These are phyloP conservation scores for Ogataea chonburiensis DNA, from an alignment of 805 yeast genomes.

Conservation along the genomic window DNA sequence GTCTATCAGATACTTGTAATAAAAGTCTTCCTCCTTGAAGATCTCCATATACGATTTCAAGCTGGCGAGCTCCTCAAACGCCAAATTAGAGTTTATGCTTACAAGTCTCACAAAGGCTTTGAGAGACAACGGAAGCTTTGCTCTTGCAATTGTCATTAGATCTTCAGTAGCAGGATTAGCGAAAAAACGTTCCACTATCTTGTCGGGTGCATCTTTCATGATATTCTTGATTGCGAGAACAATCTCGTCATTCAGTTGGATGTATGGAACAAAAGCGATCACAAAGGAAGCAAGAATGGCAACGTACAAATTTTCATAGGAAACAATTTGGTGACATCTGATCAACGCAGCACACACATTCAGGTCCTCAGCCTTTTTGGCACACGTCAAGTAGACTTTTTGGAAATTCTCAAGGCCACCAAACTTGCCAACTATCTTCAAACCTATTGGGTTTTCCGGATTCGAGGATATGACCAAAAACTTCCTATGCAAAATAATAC, in stretches of 20 bases:
- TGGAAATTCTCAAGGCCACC: constrained; percentile 24
- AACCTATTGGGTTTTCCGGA: constrained; percentile 27
- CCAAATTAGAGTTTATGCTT: constrained; percentile 63
- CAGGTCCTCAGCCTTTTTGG: constrained; percentile 37
- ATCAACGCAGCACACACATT: constrained; percentile 48
- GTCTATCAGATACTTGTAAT: constrained; percentile 44
- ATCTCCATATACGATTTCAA: constrained; percentile 62
- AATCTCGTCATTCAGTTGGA: constrained; percentile 45
- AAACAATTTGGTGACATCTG: constrained; percentile 41
- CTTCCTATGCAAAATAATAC: constrained; percentile 56
- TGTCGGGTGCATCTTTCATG: constrained; percentile 44
- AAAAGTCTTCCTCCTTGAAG: constrained; percentile 40
- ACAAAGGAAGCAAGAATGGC: constrained; percentile 48
- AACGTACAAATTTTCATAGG: constrained; percentile 50
- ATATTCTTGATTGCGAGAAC: constrained; percentile 43
- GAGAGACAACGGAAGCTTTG: constrained; percentile 71
- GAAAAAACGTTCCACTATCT: constrained; percentile 46
- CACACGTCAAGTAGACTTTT: constrained; percentile 35
- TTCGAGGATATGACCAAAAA: constrained; percentile 38
- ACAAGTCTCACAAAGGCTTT: constrained; percentile 60
- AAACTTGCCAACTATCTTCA: constrained; percentile 21
- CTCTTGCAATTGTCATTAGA: constrained; percentile 53
- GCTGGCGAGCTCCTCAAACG: constrained; percentile 57
- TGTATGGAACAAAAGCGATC: constrained; percentile 47
- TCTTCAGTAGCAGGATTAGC: constrained; percentile 42